Evolutionary conservation across 2,329 filamentous ascomycete species (phyloP).

Genomic region (Eurotiales sp.): DNA sequence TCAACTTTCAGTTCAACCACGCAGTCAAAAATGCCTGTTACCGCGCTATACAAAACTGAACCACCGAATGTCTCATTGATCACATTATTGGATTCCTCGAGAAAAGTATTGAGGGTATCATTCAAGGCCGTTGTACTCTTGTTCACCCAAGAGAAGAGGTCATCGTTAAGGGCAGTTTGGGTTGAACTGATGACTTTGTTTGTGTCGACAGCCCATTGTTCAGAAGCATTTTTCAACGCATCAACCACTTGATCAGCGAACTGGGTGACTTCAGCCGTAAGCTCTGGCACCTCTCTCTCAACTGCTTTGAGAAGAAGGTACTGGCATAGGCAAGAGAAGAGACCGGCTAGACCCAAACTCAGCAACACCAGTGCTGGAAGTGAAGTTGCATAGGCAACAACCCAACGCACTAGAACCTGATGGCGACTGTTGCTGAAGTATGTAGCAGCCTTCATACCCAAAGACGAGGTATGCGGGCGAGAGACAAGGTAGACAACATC

Average conservation of each 20-base stretch:
- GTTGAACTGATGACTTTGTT: conserved; percentile 66
- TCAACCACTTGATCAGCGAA: conserved; percentile 75
- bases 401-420: conserved; percentile 75
- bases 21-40: conserved; percentile 77
- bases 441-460: conserved; percentile 67
- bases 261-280: conserved; percentile 69
- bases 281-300: conserved; percentile 69
- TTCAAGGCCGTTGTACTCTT: conserved; percentile 81
- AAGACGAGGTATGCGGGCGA: conserved; percentile 68
- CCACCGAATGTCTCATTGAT: conserved; percentile 76
- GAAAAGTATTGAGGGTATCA: conserved; percentile 76
- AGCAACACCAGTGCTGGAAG: conserved; percentile 81
- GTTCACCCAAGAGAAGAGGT: conserved; percentile 83
- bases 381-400: conserved; percentile 82
- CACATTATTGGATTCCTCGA: conserved; percentile 68
- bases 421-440: conserved; percentile 60
- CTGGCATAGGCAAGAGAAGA: conserved; percentile 80
- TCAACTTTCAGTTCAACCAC: conserved; percentile 85
- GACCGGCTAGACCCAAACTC: conserved; percentile 73
- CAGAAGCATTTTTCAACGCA: conserved; percentile 69
- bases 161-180: conserved; percentile 72
- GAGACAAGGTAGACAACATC: conserved; percentile 87
- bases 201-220: conserved; percentile 70
- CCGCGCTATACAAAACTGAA: conserved; percentile 73
- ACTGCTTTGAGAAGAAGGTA: conserved; percentile 70